Conservation (phyloP, 805 yeast genomes). For the Myxozyma udenii region DNA sequence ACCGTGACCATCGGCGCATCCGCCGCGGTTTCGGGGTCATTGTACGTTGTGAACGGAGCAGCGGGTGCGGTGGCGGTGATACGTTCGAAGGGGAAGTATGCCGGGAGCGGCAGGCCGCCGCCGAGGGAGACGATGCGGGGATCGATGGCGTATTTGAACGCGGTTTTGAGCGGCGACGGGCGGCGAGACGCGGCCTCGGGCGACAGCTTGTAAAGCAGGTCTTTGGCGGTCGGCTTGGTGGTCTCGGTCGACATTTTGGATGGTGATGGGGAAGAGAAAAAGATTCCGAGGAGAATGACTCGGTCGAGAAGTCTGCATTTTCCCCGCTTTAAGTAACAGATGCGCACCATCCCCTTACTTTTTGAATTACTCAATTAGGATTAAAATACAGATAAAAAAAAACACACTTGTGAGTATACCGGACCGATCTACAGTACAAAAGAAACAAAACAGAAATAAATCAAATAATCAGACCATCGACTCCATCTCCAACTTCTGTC, state of each 20-base stretch:
- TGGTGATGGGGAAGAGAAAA: background rate
- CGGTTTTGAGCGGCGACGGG: slow-evolving; percentile 77
- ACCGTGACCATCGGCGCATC: slow-evolving; percentile 35
- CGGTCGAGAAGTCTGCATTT: background rate
- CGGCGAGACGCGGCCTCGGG: slow-evolving; percentile 73
- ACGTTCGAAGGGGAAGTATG: slow-evolving; percentile 87
- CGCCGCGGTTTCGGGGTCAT: slow-evolving; percentile 37
- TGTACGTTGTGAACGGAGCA: slow-evolving; percentile 77
- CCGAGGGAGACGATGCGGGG: slow-evolving; percentile 86
- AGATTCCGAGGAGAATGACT: background rate
- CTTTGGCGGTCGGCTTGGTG: slow-evolving; percentile 51
- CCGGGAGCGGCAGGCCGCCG: slow-evolving; percentile 91
- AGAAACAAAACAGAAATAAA: no score
- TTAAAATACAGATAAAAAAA: no score
- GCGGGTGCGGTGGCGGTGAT: slow-evolving; percentile 65
- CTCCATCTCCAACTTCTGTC: no score
- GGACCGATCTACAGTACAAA: no score
- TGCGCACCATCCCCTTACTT: no score
- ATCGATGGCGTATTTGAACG: slow-evolving; percentile 68
- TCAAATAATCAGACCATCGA: no score
- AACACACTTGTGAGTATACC: no score
- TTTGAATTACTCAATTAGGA: no score
- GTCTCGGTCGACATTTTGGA: background rate
- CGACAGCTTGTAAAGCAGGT: slow-evolving; percentile 70
- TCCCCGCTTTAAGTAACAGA: background rate